Conservation (phyloP, 2,329 filamentous ascomycete genomes). For the Myriosclerotinia scirpicola region DNA sequence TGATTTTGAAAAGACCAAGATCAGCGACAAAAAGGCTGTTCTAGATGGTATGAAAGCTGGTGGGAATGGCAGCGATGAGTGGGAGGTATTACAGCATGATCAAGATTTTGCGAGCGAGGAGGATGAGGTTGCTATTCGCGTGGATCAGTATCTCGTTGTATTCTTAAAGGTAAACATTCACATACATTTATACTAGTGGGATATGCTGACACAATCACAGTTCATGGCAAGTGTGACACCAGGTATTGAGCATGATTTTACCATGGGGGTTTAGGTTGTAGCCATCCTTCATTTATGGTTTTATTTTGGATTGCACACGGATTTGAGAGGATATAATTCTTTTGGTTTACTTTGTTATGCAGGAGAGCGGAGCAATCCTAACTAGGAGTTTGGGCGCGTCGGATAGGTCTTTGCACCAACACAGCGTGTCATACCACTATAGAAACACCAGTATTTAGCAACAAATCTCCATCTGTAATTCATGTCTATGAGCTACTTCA, state of each 20-base stretch:
- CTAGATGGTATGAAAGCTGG: constrained; percentile 49
- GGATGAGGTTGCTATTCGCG: constrained; percentile 77
- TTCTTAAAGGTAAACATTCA: constrained; percentile 67
- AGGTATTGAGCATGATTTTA: constrained; percentile 96
- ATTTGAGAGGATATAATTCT: background rate
- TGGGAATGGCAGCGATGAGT: constrained; percentile 57
- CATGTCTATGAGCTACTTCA: background rate
- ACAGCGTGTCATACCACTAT: constrained; percentile 1
- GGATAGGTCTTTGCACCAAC: constrained; percentile 15
- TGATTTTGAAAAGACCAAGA: constrained; percentile 64
- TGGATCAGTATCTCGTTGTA: constrained; percentile 86
- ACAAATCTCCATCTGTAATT: background rate
- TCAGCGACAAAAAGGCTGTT: constrained; percentile 48
- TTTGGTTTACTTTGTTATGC: constrained; percentile 11
- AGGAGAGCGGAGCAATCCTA: constrained; percentile 14
- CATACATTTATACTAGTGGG: background rate
- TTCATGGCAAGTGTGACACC: constrained; percentile 90
- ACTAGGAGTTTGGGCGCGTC: constrained; percentile 7
- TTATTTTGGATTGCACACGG: background rate
- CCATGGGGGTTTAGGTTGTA: constrained; percentile 76
- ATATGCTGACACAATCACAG: constrained; percentile 46
- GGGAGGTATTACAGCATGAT: constrained; percentile 63
- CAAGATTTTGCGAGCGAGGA: constrained; percentile 58
- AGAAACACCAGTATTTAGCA: background rate
- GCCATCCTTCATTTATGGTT: background rate